Conservation (phyloP, 148 eudicot genomes). For the Rhododendron williamsianum region DNA sequence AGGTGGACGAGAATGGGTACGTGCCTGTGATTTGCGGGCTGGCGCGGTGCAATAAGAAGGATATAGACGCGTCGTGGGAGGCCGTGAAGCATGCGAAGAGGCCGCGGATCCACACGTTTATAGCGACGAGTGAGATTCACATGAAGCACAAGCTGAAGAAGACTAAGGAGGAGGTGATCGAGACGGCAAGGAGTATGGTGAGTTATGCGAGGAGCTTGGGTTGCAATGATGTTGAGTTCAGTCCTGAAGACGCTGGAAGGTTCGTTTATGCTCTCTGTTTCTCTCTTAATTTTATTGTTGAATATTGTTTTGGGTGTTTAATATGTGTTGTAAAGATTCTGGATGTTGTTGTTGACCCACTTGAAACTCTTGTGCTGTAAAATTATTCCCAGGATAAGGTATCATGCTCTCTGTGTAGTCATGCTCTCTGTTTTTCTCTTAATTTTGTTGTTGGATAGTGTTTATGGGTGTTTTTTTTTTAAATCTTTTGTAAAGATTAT, state of each 20-base stretch:
- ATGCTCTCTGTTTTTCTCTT: too few species aligned
- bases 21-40: constrained; percentile 91
- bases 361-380: background rate
- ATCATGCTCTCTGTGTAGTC: background rate
- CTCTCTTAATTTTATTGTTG: background rate
- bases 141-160: constrained; percentile 83
- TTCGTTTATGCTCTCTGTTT: constrained; percentile 3
- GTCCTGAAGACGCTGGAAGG: constrained; percentile 99
- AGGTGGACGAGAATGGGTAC: constrained; percentile 37
- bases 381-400: background rate
- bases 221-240: constrained; percentile 84
- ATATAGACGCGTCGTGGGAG: constrained; percentile 83
- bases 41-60: constrained; percentile 76
- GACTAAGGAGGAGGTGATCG: constrained; percentile 71
- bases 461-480: too few species aligned
- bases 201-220: constrained; percentile 86
- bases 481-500: too few species aligned
- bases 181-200: constrained; percentile 79
- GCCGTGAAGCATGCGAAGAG: constrained; percentile 72
- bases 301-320: background rate
- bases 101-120: constrained; percentile 87
- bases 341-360: background rate
- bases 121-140: constrained; percentile 93
- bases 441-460: too few species aligned
- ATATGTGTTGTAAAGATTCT: background rate